Evolutionary conservation across 2,329 filamentous ascomycete species (phyloP).

Genomic region (Microsporum canis): DNA sequence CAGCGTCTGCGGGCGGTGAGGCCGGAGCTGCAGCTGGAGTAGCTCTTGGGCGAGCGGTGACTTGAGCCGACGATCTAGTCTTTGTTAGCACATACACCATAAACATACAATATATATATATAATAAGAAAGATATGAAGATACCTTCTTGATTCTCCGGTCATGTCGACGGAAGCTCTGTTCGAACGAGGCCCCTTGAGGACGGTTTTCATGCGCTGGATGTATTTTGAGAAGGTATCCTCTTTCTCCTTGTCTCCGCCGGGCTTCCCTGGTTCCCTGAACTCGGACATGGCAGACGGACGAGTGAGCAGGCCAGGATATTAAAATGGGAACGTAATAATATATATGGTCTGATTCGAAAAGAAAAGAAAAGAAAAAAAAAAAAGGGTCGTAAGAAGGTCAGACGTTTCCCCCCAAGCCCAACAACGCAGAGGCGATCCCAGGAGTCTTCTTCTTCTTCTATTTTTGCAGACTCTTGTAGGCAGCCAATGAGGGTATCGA

Average conservation of each 20-base stretch:
- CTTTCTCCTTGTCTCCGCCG: conserved; percentile 12
- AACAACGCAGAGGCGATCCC: background rate
- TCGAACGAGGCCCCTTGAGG: conserved; percentile 24
- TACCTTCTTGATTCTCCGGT: conserved; percentile 6
- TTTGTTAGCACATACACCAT: background rate
- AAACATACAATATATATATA: background rate
- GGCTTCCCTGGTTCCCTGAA: conserved; percentile 9
- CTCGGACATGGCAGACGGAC: conserved; percentile 12
- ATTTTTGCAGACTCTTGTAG: background rate
- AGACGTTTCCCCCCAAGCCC: background rate
- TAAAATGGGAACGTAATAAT: background rate
- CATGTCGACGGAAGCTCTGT: conserved; percentile 18
- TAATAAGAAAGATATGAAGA: background rate
- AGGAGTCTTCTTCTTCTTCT: too few relatives aligned
- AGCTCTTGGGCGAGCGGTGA: background rate
- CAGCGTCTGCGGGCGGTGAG: background rate
- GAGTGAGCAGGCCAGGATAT: background rate
- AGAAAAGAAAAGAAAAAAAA: background rate
- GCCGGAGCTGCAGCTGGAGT: background rate
- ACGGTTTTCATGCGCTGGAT: conserved; percentile 31
- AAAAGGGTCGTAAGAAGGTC: background rate
- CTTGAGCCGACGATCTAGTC: background rate
- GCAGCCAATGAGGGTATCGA: conserved; percentile 9
- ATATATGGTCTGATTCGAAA: background rate
- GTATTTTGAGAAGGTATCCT: conserved; percentile 29